Conservation (phyloP, 768 basidiomycete species). For the Hortiboletus flavorubellus region DNA sequence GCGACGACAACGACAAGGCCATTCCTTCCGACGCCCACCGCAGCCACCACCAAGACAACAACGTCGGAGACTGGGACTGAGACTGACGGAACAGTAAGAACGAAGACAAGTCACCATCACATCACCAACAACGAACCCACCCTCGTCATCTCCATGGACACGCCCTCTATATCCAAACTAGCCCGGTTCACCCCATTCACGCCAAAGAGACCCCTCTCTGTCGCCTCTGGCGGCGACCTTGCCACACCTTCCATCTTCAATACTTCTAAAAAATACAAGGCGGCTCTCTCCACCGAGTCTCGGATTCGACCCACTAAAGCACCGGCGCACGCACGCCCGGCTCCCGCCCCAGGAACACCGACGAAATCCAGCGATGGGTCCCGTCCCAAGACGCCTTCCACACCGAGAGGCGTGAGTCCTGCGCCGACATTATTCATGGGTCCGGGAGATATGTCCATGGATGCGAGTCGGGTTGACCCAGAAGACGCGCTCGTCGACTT, state of each 20-base stretch:
- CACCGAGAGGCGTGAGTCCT: constrained; percentile 52
- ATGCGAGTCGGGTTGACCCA: constrained; percentile 67
- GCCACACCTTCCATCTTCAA: constrained; percentile 35
- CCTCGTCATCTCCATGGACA: constrained; percentile 4
- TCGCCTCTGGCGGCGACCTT: constrained; percentile 32
- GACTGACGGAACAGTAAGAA: neutral
- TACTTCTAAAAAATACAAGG: constrained; percentile 67
- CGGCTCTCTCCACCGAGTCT: constrained; percentile 50
- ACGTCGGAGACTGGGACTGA: neutral
- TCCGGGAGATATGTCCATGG: constrained; percentile 60
- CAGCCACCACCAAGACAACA: neutral
- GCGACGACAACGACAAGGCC: neutral
- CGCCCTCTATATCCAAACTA: constrained; percentile 35
- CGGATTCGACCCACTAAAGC: constrained; percentile 32
- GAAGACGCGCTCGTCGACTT: constrained; percentile 78
- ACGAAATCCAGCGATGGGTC: constrained; percentile 39
- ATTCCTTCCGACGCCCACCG: neutral
- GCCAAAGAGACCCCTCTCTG: constrained; percentile 50
- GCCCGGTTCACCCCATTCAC: constrained; percentile 48
- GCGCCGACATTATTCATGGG: constrained; percentile 36
- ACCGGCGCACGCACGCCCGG: constrained; percentile 26
- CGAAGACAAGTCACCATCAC: neutral
- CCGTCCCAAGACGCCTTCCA: constrained; percentile 53
- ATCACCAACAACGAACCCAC: neutral
- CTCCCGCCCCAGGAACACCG: constrained; percentile 54